phyloP scores from a whole-genome alignment of 371 early-diverging fungal genomes.

The Syncephalastrum sp. region DNA sequence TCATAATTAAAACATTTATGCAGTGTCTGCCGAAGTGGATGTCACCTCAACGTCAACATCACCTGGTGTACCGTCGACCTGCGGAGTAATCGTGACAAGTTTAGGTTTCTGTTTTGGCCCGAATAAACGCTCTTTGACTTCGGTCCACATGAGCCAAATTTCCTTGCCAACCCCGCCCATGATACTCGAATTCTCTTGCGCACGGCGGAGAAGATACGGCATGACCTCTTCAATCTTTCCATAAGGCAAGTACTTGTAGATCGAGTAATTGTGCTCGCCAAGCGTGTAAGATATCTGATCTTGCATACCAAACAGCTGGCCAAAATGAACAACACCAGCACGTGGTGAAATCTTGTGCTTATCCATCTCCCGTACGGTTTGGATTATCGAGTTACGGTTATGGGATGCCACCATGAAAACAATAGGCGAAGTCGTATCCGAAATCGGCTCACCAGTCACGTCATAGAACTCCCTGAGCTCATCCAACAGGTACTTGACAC shows the following conservation, averaged over 20 bases:
- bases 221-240: conserved; percentile 83
- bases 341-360: conserved; percentile 50
- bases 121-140: conserved; percentile 29
- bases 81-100: no score
- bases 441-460: conserved; percentile 22
- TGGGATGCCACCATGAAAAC: conserved; percentile 90
- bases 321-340: conserved; percentile 80
- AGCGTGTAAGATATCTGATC: conserved; percentile 76
- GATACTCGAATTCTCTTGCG: conserved; percentile 91
- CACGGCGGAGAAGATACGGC: conserved; percentile 92
- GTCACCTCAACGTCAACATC: no score
- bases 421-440: conserved; percentile 45
- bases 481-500: conserved; percentile 69
- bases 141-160: conserved; percentile 49
- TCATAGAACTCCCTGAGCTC: conserved; percentile 43
- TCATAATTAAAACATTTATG: no score
- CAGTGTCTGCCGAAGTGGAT: no score
- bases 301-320: conserved; percentile 92
- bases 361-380: conserved; percentile 68
- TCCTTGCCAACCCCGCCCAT: conserved; percentile 52
- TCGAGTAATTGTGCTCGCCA: conserved; percentile 72
- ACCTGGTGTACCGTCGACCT: no score
- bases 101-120: no score
- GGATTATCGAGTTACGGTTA: conserved; percentile 78
- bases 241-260: conserved; percentile 93